Evolutionary conservation across 179 eudicot species (phyloP), one percentile per base, ranked within the genome.

Genomic region (Patellifolia procumbens): DNA sequence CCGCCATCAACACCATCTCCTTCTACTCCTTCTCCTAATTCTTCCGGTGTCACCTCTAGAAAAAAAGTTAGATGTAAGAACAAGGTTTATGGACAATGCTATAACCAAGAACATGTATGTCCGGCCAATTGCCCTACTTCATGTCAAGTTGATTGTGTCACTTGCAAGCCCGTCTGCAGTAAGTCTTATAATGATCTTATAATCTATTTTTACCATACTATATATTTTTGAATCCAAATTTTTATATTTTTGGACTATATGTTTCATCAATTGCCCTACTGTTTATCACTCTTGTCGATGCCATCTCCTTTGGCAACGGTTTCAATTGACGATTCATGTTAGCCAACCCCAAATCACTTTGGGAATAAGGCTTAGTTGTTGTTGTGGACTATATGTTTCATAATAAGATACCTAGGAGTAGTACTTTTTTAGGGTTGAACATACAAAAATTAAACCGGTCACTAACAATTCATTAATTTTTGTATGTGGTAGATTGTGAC

Each of bases 141-240:
- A 15, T 87, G 90, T 70, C 58, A 72, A 48, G 70, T 87, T 72
- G 86, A 87, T 59, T 87, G 90, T 66, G 77, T 34, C 76, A 15
- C 79, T 45, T 87, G 90, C 81, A 81, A 51, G 65, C 86, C 90
- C 16, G 88, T 87, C 48, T 63, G 68, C 68, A 34, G 68, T 63
- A 63, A 63, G 68, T 63, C 3, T 19, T 83, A 85, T 55, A 81
- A 85, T 85, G 31, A 1, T 16, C 13, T 20, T 68, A 7, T 7
- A 1, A 26, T 3, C 10, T 1, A 2, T 20, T 26, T 19, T 56
- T 6, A 9, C 26, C 42, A 37, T n/a, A n/a, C n/a, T n/a, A n/a
- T n/a, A n/a, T n/a, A n/a, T n/a, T n/a, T n/a, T n/a, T n/a, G n/a
- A n/a, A n/a, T n/a, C n/a, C 42, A 37, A 37, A 37, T 37, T 37